Base-by-base conservation (phyloP, 257 asterid species). In the Solanum paucissectum region DNA sequence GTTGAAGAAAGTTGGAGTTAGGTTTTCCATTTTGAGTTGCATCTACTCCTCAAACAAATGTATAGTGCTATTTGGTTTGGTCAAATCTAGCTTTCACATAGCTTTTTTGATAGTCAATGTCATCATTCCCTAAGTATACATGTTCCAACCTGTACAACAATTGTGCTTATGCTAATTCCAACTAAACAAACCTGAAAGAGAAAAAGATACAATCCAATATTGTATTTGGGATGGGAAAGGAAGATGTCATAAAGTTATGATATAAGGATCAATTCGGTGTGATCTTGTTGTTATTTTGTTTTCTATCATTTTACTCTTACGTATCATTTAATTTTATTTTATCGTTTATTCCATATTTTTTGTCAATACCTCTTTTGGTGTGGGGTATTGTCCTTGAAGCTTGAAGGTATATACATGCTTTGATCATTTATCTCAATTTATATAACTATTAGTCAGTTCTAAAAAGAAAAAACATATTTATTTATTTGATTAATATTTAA, bases 1-100 rank as follows among this genome's bases (percentile, higher is more conserved):
- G 25, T 81, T 81, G 85, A 81, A 46, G 68, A 46, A 46, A 81
- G 85, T 52, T 46, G 68, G 68, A 46, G 85, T 81, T 81, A 81
- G 68, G 42, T 81, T 81, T 46, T 81, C 29, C 85, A 16, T 46
- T 81, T 46, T 81, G 42, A 81, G 85, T 27, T 46, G 85, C 18
- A 81, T 81, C 85, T 46, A 14, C 85, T 81, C 68, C 85, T 81
- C 85, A 79, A 52, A 16, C 23, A 6, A 5, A 52, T 16, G 23
- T 52, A 46, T 14, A 4, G 12, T 74, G 29, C 29, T 29, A 40
- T n/a, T 77, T 42, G 37, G 32, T 77, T 79, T 46, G 3, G 34
- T 81, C 66, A 81, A 46, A 46, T 46, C 12, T 9, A 81, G 68
- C 29, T 46, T 81, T 81, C 68, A 81, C 85, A 81, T 81, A 46